Conservation (phyloP, 2,329 filamentous ascomycete species). For the Aspergillus ochraceus region DNA sequence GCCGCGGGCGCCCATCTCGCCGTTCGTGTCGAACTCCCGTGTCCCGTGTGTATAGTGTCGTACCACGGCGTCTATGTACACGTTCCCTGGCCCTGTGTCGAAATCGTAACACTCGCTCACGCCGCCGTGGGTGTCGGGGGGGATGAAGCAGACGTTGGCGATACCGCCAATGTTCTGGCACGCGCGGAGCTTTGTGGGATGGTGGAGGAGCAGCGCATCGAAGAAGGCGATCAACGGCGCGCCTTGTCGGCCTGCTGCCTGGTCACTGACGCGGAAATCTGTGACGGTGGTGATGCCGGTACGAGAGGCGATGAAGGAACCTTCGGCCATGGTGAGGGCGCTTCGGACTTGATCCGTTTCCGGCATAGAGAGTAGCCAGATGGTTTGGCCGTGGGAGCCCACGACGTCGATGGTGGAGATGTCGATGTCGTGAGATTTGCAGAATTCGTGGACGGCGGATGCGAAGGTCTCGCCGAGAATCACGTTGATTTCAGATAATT, state of each 20-base stretch:
- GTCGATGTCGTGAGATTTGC: constrained; percentile 34
- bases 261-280: constrained; percentile 59
- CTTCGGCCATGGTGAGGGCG: constrained; percentile 59
- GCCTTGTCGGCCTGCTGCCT: constrained; percentile 56
- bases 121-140: constrained; percentile 43
- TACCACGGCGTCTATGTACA: constrained; percentile 58
- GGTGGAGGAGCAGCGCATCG: constrained; percentile 56
- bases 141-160: constrained; percentile 62
- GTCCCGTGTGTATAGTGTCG: constrained; percentile 55
- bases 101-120: constrained; percentile 51
- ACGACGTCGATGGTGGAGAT: too few species aligned
- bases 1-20: constrained; percentile 52
- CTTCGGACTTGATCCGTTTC: constrained; percentile 47
- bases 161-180: constrained; percentile 65
- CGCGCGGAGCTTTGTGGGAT: constrained; percentile 57
- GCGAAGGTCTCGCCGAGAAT: constrained; percentile 59
- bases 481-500: constrained; percentile 58
- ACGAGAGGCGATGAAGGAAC: constrained; percentile 53
- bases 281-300: constrained; percentile 61
- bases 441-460: constrained; percentile 51
- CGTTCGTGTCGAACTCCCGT: constrained; percentile 54
- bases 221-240: constrained; percentile 60
- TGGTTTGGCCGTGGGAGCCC: constrained; percentile 58
- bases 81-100: constrained; percentile 58
- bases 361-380: constrained; percentile 58